Evolutionary conservation across 1,284 basidiomycete species (phyloP), one percentile per base, ranked within the genome.

Genomic region (Cutaneotrichosporon sp.): DNA sequence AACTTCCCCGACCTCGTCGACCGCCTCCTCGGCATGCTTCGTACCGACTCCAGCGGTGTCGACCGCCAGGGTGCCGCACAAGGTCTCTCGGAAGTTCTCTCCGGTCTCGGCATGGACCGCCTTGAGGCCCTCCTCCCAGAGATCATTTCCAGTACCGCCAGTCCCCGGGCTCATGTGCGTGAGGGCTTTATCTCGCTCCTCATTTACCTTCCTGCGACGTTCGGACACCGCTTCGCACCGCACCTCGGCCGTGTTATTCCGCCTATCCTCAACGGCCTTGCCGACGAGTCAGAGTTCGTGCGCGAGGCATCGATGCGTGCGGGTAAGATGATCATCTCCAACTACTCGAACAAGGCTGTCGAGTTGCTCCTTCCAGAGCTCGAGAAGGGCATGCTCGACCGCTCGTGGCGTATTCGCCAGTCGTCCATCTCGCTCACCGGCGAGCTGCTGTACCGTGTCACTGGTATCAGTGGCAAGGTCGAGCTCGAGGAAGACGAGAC

Each of bases 141-240:
- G 61, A 90, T 98, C 68, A 88, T 98, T 63, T 82, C 82, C 37
- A 97, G 90, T 72, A 90, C 92, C 1, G 84, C 89, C 62, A 94
- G 89, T 49, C 86, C 90, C 5, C 81, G 90, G 20, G 82, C 92
- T 25, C 94, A 93, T 49, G 90, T 98, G 34, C 84, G 93, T 47
- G 96, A 98, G 79, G 96, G 96, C 22, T 97, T 97, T 79, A 97
- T 99, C 83, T 97, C 93, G 3, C 78, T 99, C 22, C 83, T 99
- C 45, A 92, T 99, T 29, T 99, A 88, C 77, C 78, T 99, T 10
- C 96, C 96, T 1, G 87, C 92, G 3, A 98, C 94, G 0, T 99
- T 98, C 64, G 96, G 96, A 20, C 73, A 76, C 52, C 86, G 94
- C 45, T 99, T 99, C 82, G 85, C 92, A 56, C 94, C 93, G 4